Percentiles rank a stretch among this genome's conserved stretches.
These are phyloP conservation scores for Coccomyxa sp. DNA, from an alignment of 139 green algal species.

Conservation along the genomic window DNA sequence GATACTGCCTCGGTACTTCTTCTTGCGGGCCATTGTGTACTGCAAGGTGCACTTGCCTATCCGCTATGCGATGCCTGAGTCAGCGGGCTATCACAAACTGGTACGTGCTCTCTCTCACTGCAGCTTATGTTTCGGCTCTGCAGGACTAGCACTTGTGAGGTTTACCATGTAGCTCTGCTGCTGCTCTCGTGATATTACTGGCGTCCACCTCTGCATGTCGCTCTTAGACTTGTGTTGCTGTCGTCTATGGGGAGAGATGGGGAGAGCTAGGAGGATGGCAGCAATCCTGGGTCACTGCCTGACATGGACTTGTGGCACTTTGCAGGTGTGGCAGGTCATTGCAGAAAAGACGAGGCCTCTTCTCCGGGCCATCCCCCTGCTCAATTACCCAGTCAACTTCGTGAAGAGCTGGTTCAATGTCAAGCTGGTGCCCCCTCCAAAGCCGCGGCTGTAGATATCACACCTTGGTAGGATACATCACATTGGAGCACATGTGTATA, in stretches of 20 bases:
- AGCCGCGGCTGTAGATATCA: too few relatives aligned
- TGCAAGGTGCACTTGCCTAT: slow-evolving; percentile 21
- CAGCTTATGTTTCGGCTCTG: background rate
- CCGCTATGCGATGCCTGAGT: slow-evolving; percentile 18
- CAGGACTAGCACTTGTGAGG: background rate
- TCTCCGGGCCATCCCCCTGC: slow-evolving; percentile 4
- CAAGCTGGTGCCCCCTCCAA: too few relatives aligned
- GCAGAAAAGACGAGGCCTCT: slow-evolving; percentile 8
- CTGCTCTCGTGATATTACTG: too few relatives aligned
- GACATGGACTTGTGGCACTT: background rate
- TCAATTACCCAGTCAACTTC: slow-evolving; percentile 10
- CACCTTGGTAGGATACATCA: too few relatives aligned
- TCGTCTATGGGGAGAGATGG: too few relatives aligned
- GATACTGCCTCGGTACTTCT: slow-evolving; percentile 4
- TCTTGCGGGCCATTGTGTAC: slow-evolving; percentile 24
- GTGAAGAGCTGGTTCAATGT: slow-evolving; percentile 31
- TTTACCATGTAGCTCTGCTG: background rate
- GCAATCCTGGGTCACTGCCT: background rate
- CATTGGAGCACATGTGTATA: too few relatives aligned
- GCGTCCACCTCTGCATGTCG: too few relatives aligned
- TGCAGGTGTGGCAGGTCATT: slow-evolving; percentile 27
- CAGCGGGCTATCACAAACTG: slow-evolving; percentile 13
- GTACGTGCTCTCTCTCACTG: background rate
- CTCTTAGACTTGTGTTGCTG: too few relatives aligned
- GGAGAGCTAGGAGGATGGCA: too few relatives aligned